Percentiles rank a stretch among this genome's conserved stretches.
Evolutionary conservation across 805 yeast genomes (phyloP).

Genomic region (Helenozyma rhizophorensis): DNA sequence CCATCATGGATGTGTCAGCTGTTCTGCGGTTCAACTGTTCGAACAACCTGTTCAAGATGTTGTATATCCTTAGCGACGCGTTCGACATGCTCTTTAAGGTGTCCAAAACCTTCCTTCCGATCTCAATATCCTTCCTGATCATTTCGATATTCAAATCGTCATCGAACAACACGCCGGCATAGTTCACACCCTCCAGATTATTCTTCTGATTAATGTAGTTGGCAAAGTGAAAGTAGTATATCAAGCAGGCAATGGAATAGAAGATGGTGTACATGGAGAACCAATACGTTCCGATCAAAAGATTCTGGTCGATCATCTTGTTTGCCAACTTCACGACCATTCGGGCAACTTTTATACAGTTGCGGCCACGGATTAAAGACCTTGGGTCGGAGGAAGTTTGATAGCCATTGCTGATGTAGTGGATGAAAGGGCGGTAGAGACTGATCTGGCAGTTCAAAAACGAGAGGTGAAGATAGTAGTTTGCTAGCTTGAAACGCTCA

Average conservation of each 20-base stretch:
- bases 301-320: constrained; percentile 67
- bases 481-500: constrained; percentile 63
- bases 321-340: constrained; percentile 77
- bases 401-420: constrained; percentile 61
- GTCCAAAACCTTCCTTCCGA: constrained; percentile 72
- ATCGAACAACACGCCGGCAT: constrained; percentile 42
- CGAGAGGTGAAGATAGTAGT: constrained; percentile 66
- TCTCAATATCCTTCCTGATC: constrained; percentile 68
- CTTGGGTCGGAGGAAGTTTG: constrained; percentile 44
- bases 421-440: constrained; percentile 84
- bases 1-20: constrained; percentile 37
- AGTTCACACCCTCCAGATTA: constrained; percentile 29
- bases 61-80: constrained; percentile 78
- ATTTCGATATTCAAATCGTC: constrained; percentile 49
- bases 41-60: constrained; percentile 72
- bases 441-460: constrained; percentile 75
- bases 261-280: constrained; percentile 85
- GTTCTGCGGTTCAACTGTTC: constrained; percentile 75
- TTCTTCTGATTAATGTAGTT: constrained; percentile 24
- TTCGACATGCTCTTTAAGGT: constrained; percentile 66
- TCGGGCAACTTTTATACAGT: constrained; percentile 80
- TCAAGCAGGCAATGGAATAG: constrained; percentile 82
- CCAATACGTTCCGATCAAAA: constrained; percentile 86
- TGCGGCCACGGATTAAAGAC: constrained; percentile 69
- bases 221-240: constrained; percentile 67